Percentiles rank a stretch among this genome's conserved stretches.
These are phyloP conservation scores for Sicyos edulis DNA, from an alignment of 306 rosid species.

Conservation along the genomic window DNA sequence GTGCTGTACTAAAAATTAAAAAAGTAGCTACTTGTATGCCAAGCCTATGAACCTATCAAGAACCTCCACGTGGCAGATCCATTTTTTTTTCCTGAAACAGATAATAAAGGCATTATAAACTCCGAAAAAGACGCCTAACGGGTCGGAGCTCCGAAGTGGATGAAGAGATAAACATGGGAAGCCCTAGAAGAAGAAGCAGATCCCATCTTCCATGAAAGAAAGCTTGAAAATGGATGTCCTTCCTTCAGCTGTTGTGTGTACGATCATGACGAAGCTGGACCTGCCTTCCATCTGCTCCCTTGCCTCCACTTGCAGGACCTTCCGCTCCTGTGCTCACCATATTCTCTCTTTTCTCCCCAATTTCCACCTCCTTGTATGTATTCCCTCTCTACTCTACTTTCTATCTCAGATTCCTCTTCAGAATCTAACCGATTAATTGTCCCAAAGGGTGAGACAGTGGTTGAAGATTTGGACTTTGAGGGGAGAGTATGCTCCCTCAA, in stretches of 20 bases:
- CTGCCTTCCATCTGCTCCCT: slow-evolving; percentile 66
- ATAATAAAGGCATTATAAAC: too few relatives aligned
- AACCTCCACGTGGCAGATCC: too few relatives aligned
- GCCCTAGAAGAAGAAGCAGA: background rate
- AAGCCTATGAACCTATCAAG: too few relatives aligned
- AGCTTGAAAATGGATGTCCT: slow-evolving; percentile 37
- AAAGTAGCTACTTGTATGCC: too few relatives aligned
- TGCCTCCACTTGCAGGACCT: slow-evolving; percentile 61
- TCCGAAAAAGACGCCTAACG: background rate
- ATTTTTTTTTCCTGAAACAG: too few relatives aligned
- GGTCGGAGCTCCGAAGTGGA: background rate
- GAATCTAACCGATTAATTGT: too few relatives aligned
- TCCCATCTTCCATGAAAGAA: background rate
- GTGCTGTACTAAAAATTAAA: too few relatives aligned
- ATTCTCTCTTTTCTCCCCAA: slow-evolving; percentile 61
- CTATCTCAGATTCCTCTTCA: too few relatives aligned
- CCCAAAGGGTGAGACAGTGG: too few relatives aligned
- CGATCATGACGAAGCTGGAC: slow-evolving; percentile 74
- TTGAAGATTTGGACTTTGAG: too few relatives aligned
- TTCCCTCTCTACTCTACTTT: background rate
- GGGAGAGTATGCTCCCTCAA: too few relatives aligned
- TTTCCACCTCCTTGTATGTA: slow-evolving; percentile 66
- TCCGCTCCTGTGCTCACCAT: slow-evolving; percentile 52
- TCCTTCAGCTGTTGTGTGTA: slow-evolving; percentile 49
- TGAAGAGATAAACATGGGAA: background rate